phyloP scores from a whole-genome alignment of 2,329 filamentous ascomycete genomes.

The Ceratocystis papillata region DNA sequence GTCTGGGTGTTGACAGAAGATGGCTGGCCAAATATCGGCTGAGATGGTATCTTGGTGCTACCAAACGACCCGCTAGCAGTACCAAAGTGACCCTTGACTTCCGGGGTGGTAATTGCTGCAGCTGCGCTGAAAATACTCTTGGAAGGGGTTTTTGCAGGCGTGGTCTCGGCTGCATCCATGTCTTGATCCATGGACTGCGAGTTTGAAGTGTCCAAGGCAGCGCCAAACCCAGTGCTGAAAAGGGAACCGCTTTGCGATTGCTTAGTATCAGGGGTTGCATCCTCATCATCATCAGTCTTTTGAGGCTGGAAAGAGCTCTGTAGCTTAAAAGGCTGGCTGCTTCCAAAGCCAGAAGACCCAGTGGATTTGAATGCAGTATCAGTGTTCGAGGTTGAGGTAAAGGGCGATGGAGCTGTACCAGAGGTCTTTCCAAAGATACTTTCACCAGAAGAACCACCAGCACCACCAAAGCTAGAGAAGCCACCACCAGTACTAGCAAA shows the following conservation, averaged over 20 bases:
- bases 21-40: not conserved
- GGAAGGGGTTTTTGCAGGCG: conserved; percentile 32
- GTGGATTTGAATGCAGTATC: conserved; percentile 32
- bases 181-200: conserved; percentile 40
- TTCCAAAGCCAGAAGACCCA: conserved; percentile 33
- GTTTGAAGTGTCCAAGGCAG: conserved; percentile 41
- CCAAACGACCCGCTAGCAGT: conserved; percentile 10
- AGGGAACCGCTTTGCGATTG: conserved; percentile 34
- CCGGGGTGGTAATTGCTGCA: conserved; percentile 14
- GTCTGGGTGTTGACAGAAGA: not conserved
- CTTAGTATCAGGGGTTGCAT: conserved; percentile 34
- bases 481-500: conserved; percentile 44
- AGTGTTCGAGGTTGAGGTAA: conserved; percentile 25
- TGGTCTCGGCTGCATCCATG: conserved; percentile 37
- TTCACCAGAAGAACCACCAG: conserved; percentile 25
- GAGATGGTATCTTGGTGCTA: conserved; percentile 1
- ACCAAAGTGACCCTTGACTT: conserved; percentile 13
- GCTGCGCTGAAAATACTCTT: conserved; percentile 30
- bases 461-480: conserved; percentile 41
- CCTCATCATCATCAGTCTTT: conserved; percentile 49
- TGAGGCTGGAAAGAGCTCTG: conserved; percentile 58
- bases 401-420: conserved; percentile 25
- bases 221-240: conserved; percentile 52
- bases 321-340: conserved; percentile 49
- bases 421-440: conserved; percentile 29